phyloP scores from a whole-genome alignment of 371 early-diverging fungal species.

The Mortierella sp. region DNA sequence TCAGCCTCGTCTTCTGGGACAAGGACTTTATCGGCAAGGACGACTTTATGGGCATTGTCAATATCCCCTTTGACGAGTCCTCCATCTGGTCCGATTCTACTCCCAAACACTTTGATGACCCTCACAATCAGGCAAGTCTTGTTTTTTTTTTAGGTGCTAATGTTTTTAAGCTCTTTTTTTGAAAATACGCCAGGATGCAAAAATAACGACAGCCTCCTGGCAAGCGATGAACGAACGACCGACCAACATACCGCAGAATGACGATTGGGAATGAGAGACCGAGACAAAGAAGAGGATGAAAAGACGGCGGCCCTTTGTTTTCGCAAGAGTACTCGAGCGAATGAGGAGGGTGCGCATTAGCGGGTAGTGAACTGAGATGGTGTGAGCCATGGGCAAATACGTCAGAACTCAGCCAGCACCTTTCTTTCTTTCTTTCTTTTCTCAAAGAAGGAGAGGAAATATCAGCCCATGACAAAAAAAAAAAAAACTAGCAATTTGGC shows the following conservation, averaged over 20 bases:
- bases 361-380: slow-evolving; percentile 3
- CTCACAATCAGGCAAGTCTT: slow-evolving; percentile 52
- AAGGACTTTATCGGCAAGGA: slow-evolving; percentile 66
- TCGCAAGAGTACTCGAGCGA: background rate
- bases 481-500: background rate
- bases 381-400: background rate
- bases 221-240: background rate
- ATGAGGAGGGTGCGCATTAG: background rate
- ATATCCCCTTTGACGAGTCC: slow-evolving; percentile 25
- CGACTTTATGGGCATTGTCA: slow-evolving; percentile 27
- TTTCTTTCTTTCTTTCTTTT: background rate
- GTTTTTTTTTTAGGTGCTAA: background rate
- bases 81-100: slow-evolving; percentile 21
- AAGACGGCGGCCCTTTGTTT: slow-evolving; percentile 6
- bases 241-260: background rate
- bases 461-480: background rate
- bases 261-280: background rate
- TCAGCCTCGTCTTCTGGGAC: slow-evolving; percentile 70
- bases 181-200: background rate
- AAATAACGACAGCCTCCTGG: background rate
- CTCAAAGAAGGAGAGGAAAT: background rate
- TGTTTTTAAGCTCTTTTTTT: background rate
- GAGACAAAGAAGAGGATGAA: background rate
- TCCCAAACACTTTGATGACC: slow-evolving; percentile 62
- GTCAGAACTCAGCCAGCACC: background rate